Evolutionary conservation across 2,329 filamentous ascomycete genomes (phyloP).

Genomic region (Lachnellula subtilissima): DNA sequence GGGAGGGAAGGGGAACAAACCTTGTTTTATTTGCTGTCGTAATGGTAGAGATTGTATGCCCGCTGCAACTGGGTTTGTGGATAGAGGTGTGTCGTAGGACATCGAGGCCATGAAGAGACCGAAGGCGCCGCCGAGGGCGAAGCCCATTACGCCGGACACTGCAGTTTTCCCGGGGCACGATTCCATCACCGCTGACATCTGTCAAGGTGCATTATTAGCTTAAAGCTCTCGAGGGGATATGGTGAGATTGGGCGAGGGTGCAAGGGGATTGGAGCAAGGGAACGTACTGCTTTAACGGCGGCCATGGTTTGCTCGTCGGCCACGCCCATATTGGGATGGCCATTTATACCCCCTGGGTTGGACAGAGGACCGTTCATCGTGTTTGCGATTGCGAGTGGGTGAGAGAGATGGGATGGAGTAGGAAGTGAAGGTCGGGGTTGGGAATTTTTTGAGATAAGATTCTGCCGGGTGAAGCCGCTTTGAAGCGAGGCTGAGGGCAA

Average conservation of each 20-base stretch:
- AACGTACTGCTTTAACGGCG: slow-evolving; percentile 29
- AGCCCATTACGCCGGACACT: slow-evolving; percentile 89
- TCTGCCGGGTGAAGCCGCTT: slow-evolving; percentile 4
- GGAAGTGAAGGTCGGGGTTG: background rate
- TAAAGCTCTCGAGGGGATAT: background rate
- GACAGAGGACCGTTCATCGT: slow-evolving; percentile 27
- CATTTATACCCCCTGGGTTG: background rate
- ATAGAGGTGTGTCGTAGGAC: slow-evolving; percentile 91
- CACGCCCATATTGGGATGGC: slow-evolving; percentile 2
- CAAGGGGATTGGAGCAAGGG: background rate
- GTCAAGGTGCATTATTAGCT: background rate
- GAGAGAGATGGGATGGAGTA: background rate
- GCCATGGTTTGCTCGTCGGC: slow-evolving; percentile 27
- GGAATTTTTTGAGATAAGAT: background rate
- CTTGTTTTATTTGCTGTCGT: slow-evolving; percentile 74
- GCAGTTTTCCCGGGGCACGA: slow-evolving; percentile 85
- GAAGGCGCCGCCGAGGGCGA: slow-evolving; percentile 88
- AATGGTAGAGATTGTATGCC: slow-evolving; percentile 64
- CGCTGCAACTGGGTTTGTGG: slow-evolving; percentile 35
- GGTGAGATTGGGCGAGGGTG: background rate
- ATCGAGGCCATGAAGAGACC: slow-evolving; percentile 99
- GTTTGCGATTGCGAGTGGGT: background rate
- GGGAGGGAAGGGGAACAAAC: background rate
- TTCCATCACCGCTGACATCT: slow-evolving; percentile 60
- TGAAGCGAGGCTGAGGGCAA: background rate